phyloP scores from a whole-genome alignment of 225 moss, liverwort and hornwort species.

The Polytrichum formosum region DNA sequence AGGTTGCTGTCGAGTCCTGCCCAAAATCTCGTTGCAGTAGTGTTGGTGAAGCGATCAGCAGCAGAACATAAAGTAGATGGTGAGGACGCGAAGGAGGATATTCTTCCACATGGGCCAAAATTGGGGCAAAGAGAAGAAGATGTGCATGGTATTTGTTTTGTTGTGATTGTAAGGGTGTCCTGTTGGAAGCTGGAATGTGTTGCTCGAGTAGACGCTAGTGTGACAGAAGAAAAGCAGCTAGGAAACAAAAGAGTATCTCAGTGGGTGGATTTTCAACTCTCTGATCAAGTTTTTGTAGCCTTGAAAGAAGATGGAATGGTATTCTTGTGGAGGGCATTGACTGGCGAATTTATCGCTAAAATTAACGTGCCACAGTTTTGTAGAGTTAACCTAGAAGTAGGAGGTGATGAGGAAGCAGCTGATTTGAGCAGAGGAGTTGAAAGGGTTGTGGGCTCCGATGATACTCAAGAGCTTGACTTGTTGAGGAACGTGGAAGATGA shows the following conservation, averaged over 20 bases:
- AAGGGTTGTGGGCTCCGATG: slow-evolving; percentile 8
- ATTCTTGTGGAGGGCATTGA: slow-evolving; percentile 49
- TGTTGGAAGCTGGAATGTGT: slow-evolving; percentile 68
- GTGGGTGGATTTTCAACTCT: slow-evolving; percentile 61
- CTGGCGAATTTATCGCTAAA: slow-evolving; percentile 48
- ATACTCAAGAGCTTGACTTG: slow-evolving; percentile 9
- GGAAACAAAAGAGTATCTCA: neutral
- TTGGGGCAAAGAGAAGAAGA: slow-evolving; percentile 10
- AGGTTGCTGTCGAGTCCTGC: slow-evolving; percentile 64
- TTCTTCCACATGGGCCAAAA: neutral
- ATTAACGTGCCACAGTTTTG: slow-evolving; percentile 57
- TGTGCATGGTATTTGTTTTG: slow-evolving; percentile 30
- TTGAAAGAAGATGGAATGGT: slow-evolving; percentile 54
- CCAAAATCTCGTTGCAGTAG: slow-evolving; percentile 44
- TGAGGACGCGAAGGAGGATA: slow-evolving; percentile 9
- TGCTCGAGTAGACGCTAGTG: slow-evolving; percentile 32
- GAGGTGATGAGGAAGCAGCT: neutral
- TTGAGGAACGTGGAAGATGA: slow-evolving; percentile 4
- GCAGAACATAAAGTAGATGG: slow-evolving; percentile 4
- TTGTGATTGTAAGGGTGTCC: slow-evolving; percentile 45
- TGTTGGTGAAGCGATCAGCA: slow-evolving; percentile 22
- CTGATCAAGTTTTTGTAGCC: slow-evolving; percentile 55
- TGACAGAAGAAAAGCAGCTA: slow-evolving; percentile 11
- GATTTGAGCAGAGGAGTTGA: slow-evolving; percentile 16
- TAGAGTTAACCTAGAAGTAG: slow-evolving; percentile 12